Evolutionary conservation across 2,329 filamentous ascomycete species (phyloP).

Genomic region (Talaromyces rugulosus): DNA sequence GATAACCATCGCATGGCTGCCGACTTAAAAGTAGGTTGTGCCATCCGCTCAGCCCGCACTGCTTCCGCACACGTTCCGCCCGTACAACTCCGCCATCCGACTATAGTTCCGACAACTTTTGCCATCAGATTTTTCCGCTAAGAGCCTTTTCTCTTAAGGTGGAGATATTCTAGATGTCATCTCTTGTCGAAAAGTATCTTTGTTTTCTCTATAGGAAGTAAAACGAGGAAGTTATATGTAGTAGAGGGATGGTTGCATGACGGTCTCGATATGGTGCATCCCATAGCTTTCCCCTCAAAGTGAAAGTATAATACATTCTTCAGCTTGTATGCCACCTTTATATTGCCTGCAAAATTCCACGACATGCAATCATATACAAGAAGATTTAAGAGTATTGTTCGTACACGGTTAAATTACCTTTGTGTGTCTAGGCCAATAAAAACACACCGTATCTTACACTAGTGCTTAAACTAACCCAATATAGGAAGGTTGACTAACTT

Average conservation of each 20-base stretch:
- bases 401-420: not conserved
- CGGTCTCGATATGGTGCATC: not conserved
- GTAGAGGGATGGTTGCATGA: not conserved
- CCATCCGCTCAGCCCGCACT: slow-evolving; percentile 1
- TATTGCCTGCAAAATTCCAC: too few relatives aligned
- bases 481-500: not conserved
- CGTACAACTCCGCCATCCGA: not conserved
- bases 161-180: too few relatives aligned
- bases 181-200: not conserved
- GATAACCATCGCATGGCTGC: not conserved
- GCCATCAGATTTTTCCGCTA: too few relatives aligned
- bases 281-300: not conserved
- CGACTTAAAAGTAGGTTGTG: not conserved
- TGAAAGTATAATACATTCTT: not conserved
- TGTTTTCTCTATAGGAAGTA: not conserved
- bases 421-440: not conserved
- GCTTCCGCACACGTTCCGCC: not conserved
- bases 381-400: not conserved
- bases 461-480: not conserved
- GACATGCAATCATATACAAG: too few relatives aligned
- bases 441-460: not conserved
- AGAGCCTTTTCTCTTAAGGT: too few relatives aligned
- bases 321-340: not conserved
- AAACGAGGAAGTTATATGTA: not conserved
- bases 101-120: not conserved